Conservation (phyloP, 1,284 basidiomycete genomes). For the Sporisorium iseilematis-ciliati region DNA sequence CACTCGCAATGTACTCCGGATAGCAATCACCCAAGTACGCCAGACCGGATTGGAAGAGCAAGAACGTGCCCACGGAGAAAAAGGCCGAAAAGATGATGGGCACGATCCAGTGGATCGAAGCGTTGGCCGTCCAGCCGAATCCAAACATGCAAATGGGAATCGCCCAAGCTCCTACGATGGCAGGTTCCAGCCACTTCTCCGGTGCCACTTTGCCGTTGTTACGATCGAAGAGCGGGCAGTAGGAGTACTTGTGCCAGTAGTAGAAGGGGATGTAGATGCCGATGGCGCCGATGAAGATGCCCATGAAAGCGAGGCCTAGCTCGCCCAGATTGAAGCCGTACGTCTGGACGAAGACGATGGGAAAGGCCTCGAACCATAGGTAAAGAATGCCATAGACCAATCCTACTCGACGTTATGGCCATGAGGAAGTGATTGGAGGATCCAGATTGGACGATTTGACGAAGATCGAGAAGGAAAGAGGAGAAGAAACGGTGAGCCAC, state of each 20-base stretch:
- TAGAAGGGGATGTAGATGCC: conserved; percentile 37
- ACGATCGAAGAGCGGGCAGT: conserved; percentile 35
- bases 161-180: conserved; percentile 71
- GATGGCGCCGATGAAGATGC: conserved; percentile 54
- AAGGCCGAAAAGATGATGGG: conserved; percentile 48
- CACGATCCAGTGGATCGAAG: conserved; percentile 59
- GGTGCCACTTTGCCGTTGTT: conserved; percentile 47
- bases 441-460: not conserved
- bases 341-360: conserved; percentile 52
- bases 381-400: conserved; percentile 50
- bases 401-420: not conserved
- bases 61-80: conserved; percentile 53
- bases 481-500: not conserved
- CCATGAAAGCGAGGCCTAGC: conserved; percentile 54
- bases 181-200: conserved; percentile 56
- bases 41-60: conserved; percentile 56
- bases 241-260: conserved; percentile 37
- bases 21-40: conserved; percentile 49
- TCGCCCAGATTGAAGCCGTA: conserved; percentile 63
- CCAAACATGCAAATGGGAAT: conserved; percentile 60
- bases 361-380: conserved; percentile 55
- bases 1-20: conserved; percentile 54
- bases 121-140: conserved; percentile 60
- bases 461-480: not conserved
- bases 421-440: not conserved